Base-by-base conservation (phyloP, 1,139 yeast genomes). In the Debaryomyces sp. region DNA sequence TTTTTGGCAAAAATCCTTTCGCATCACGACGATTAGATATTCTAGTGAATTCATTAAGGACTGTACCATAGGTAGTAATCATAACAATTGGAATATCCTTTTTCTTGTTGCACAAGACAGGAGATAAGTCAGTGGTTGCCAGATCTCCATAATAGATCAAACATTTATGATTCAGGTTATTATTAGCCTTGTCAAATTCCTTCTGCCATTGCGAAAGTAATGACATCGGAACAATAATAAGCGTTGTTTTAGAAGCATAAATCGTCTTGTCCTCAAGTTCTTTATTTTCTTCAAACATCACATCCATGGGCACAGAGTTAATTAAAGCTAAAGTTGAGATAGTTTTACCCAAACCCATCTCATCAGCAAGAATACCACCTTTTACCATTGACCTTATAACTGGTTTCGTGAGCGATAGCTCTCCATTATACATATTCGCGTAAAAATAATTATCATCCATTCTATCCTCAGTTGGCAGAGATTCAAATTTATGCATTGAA, bases 341-440 rank as follows among this genome's bases (percentile, higher is more conserved):
- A 0, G 98, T 92, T 62, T 92, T 92, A 40, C 98, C 98, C 6
- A 92, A 74, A 0, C 98, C 98, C 98, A 92, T 92, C 64, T 92
- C 98, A 67, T 92, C 98, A 0, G 97, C 96, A n/a, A 92, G 70
- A 15, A 92, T 89, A 1, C 99, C 99, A 21, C 99, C 98, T 51
- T 71, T 70, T 35, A 84, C 75, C 30, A 80, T 67, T 0, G 85
- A 73, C 51, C 78, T 81, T 6, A 86, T 66, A 5, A 82, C 54
- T 1, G 98, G 98, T 54, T 80, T 82, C 17, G 78, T 78, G 18
- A 82, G 59, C 0, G 95, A 84, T 50, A 94, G 77, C 53, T 88
- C 94, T 3, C 97, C 97, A 49, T 87, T 84, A 63, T 87, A 89
- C 53, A 90, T 70, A 60, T 92, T 94, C 17, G 88, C 91, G 65